Evolutionary conservation across 345 rosid species (phyloP), one percentile per base, ranked within the genome.

Genomic region (Eutrema heterophyllum): DNA sequence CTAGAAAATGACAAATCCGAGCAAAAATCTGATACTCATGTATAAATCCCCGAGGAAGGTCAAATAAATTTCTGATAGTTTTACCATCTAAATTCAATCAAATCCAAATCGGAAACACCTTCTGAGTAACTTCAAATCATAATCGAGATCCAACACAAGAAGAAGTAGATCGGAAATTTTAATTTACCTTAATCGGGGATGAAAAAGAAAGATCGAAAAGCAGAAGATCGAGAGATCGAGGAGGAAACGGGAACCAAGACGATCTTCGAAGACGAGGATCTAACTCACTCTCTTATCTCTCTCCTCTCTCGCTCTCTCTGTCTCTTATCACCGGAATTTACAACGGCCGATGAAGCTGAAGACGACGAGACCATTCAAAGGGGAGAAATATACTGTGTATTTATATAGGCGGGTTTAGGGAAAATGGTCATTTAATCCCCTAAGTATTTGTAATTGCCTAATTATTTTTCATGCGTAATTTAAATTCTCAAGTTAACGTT

Each of bases 321-420:
- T 54, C 10, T 32, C 52, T 63, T 38, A 38, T 53, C 36, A n/a
- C 9, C 46, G 70, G 38, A n/a, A 36, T 21, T 8, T 27, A 13
- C 0, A 39, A 32, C 50, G 65, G 58, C 29, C 16, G 71, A 15
- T 27, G 69, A 49, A 45, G 51, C 15, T 6, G 63, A 27, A 51
- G 59, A 71, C 38, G 59, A 45, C 71, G 59, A 54, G 74, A 53
- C 18, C 32, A 70, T 70, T 48, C 0, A 32, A 43, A 35, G 54
- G 26, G 30, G 9, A 39, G 33, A 41, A 18, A 26, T 21, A 11
- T 3, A 6, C n/a, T 13, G 51, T 38, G 73, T 48, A 46, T 73
- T 72, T 72, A 75, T 74, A 77, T 55, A 61, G 26, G 11, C 53
- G 63, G 48, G 35, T 30, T n/a, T n/a, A n/a, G n/a, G n/a, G n/a